Percentiles rank a stretch among this genome's conserved stretches.
Evolutionary conservation across 2,329 filamentous ascomycete species (phyloP).

Genomic region (Claviceps capensis): DNA sequence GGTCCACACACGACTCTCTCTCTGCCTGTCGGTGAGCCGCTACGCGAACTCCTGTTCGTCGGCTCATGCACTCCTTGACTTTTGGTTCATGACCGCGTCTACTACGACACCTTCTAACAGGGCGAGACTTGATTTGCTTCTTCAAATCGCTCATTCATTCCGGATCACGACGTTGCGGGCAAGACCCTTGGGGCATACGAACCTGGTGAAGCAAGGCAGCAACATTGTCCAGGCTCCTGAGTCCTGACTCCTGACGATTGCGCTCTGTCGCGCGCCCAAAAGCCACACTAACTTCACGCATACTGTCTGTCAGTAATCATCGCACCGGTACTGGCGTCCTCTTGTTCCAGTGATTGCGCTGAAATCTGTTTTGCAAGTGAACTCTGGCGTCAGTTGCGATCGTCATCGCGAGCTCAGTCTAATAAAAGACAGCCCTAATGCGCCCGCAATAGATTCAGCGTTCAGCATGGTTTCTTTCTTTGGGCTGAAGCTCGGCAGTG

Average conservation of each 20-base stretch:
- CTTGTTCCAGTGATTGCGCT: not conserved
- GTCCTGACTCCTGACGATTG: not conserved
- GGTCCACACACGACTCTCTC: not conserved
- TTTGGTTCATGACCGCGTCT: not conserved
- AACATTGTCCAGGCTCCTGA: not conserved
- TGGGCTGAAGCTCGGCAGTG: constrained; percentile 39
- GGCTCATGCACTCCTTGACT: not conserved
- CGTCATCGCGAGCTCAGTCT: not conserved
- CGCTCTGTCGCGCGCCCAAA: not conserved
- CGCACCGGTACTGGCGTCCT: not conserved
- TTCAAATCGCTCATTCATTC: not conserved
- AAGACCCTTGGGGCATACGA: not conserved
- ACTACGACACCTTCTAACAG: not conserved
- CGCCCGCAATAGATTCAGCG: not conserved
- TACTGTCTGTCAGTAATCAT: not conserved
- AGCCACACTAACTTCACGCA: not conserved
- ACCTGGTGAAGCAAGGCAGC: not conserved
- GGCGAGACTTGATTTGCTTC: not conserved
- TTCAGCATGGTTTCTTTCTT: constrained; percentile 44
- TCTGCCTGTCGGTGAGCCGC: not conserved
- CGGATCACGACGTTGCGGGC: not conserved
- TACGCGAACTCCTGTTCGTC: not conserved
- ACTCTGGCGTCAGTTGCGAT: not conserved
- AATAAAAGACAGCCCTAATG: not conserved
- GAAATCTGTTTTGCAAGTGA: not conserved